These are phyloP conservation scores for Shiraia bambusicola DNA, from an alignment of 2,329 filamentous ascomycete species.

Conservation along the genomic window DNA sequence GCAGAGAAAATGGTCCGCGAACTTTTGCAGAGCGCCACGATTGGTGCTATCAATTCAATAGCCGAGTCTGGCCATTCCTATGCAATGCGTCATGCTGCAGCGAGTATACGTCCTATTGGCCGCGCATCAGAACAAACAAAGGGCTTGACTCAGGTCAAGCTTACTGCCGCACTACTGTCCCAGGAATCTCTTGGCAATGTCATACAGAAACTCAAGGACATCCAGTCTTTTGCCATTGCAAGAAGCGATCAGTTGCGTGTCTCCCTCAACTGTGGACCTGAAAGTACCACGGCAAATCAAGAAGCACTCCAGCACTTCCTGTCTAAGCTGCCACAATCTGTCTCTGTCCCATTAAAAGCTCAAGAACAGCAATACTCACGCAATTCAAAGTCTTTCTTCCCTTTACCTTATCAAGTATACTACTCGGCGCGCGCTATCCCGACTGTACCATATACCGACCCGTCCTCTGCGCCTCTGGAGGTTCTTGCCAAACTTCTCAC, in stretches of 20 bases:
- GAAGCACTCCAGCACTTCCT: constrained; percentile 72
- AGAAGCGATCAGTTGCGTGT: constrained; percentile 69
- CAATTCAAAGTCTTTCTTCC: constrained; percentile 77
- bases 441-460: constrained; percentile 78
- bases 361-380: constrained; percentile 42
- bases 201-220: constrained; percentile 78
- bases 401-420: constrained; percentile 94
- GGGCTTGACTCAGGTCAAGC: constrained; percentile 86
- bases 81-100: constrained; percentile 80
- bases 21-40: constrained; percentile 80
- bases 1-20: constrained; percentile 82
- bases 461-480: constrained; percentile 76
- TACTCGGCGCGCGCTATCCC: constrained; percentile 82
- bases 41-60: constrained; percentile 87
- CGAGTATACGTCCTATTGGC: constrained; percentile 71
- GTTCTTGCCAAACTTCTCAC: constrained; percentile 90
- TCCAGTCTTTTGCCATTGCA: constrained; percentile 76
- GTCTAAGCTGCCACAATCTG: constrained; percentile 53
- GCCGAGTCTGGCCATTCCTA: constrained; percentile 87
- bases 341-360: constrained; percentile 32
- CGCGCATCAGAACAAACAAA: constrained; percentile 80
- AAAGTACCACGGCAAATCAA: constrained; percentile 71
- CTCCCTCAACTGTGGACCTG: constrained; percentile 81
- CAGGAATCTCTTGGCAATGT: constrained; percentile 73
- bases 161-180: constrained; percentile 76